These are phyloP conservation scores for Xenoacremonium recifei DNA, from an alignment of 2,329 filamentous ascomycete genomes.

Conservation along the genomic window DNA sequence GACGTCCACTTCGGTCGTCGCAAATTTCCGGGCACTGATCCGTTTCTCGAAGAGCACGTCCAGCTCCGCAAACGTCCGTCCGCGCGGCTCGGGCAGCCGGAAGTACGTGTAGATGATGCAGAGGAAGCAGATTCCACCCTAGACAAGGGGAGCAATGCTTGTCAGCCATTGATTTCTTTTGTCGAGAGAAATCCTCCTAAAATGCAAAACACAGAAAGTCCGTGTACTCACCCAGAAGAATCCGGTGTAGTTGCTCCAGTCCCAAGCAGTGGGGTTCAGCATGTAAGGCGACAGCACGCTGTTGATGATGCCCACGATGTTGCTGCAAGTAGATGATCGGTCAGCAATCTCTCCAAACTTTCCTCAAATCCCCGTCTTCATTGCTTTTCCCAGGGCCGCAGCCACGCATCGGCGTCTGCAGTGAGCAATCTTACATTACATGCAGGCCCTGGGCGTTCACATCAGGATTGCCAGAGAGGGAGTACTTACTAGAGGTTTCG, in stretches of 20 bases:
- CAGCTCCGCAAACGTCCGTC: constrained; percentile 81
- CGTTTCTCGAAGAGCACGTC: constrained; percentile 79
- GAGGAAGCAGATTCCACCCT: constrained; percentile 73
- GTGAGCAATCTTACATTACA: no score
- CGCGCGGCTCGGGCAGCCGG: constrained; percentile 67
- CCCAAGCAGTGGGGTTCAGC: constrained; percentile 83
- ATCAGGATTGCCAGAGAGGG: not conserved
- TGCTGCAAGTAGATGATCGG: constrained; percentile 43
- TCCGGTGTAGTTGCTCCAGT: constrained; percentile 84
- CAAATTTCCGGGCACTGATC: constrained; percentile 72
- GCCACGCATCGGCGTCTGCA: not conserved
- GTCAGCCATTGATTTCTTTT: constrained; percentile 4
- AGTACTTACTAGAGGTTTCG: constrained; percentile 68
- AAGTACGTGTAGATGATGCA: constrained; percentile 72
- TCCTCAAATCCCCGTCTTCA: not conserved
- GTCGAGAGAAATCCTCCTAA: not conserved
- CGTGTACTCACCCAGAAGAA: constrained; percentile 73
- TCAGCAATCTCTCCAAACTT: not conserved
- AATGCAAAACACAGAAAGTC: no score
- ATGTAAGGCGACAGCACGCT: constrained; percentile 87
- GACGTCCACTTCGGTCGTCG: constrained; percentile 54
- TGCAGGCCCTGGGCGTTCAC: no score
- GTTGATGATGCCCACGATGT: constrained; percentile 78
- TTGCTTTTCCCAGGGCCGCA: not conserved
- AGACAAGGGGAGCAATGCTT: constrained; percentile 8